Base-by-base conservation (phyloP, 805 yeast species). In the Saturnispora quitensis region DNA sequence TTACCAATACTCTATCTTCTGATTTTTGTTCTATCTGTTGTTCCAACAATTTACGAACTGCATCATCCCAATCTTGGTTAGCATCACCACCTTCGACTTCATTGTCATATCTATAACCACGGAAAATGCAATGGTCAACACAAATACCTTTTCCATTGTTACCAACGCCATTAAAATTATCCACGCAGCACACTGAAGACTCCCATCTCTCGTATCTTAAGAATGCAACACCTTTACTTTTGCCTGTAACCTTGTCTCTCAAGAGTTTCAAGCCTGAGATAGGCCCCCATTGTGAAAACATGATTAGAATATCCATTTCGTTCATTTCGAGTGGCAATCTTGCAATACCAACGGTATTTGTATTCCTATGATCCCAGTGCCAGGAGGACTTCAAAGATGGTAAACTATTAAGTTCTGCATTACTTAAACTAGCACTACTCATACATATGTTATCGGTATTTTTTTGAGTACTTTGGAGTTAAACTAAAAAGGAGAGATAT, bases 211-310 rank as follows among this genome's bases (percentile, higher is more conserved):
- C 91, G 60, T 87, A 91, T 65, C 88, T 86, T 57, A 91, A 65
- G 68, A 82, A 89, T 4, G 84, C 93, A 71, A 83, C 87, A 6
- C 96, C 93, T 50, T 75, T 73, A 2, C 88, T 80, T 51, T 76
- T 75, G 2, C 89, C 88, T 0, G 84, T 75, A 3, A 73, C 76
- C 52, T 71, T 72, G 60, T 88, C 91, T 53, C 91, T 74, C 25
- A 79, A 76, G 48, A 90, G 69, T 48, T 82, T 79, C 35, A 91
- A 63, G 58, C 85, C 86, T 0, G 85, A 84, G 0, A 97, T 97
- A 18, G 82, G 76, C 0, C 98, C 98, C 65, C 78, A 91, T 62
- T 91, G 97, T 2, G 96, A 85, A 63, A 91, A 91, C 33, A 90
- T 78, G 0, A 81, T 75, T 6, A 89, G 60, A 0, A 91, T 65